Evolutionary conservation across 2,329 filamentous ascomycete genomes (phyloP).

Genomic region (Truncatella angustata): DNA sequence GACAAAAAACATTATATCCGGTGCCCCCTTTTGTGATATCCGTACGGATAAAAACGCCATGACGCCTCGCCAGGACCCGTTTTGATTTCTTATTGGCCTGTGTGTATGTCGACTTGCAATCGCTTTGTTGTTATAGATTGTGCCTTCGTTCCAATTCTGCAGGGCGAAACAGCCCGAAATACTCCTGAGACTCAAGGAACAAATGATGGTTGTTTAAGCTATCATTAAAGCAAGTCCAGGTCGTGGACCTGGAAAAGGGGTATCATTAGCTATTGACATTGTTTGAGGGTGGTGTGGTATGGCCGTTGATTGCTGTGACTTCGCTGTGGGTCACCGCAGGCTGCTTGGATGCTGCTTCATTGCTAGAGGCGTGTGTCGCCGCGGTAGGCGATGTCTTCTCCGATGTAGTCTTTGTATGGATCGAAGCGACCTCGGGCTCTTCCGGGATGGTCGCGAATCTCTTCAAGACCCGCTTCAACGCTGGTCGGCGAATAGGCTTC

Average conservation of each 20-base stretch:
- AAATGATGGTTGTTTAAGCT: too few relatives aligned
- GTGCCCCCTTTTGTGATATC: background rate
- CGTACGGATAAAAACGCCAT: background rate
- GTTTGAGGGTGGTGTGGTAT: background rate
- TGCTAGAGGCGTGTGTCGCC: background rate
- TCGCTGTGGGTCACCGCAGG: background rate
- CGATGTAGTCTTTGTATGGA: slow-evolving; percentile 24
- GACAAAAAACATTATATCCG: background rate
- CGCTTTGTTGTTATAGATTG: background rate
- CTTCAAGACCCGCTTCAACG: slow-evolving; percentile 80
- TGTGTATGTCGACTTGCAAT: background rate
- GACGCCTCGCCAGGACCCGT: slow-evolving; percentile 2
- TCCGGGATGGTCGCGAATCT: slow-evolving; percentile 81
- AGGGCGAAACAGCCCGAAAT: too few relatives aligned
- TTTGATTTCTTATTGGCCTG: background rate
- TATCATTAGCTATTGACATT: slow-evolving; percentile 1
- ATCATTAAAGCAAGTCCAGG: background rate
- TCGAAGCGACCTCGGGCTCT: slow-evolving; percentile 51
- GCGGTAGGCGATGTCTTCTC: background rate
- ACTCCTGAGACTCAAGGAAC: too few relatives aligned
- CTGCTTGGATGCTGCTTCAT: background rate
- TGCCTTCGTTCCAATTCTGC: too few relatives aligned
- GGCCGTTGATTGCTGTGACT: background rate
- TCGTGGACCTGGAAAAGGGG: background rate
- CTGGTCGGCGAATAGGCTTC: slow-evolving; percentile 76